These are phyloP conservation scores for Trichophyton benhamiae DNA, from an alignment of 2,329 filamentous ascomycete genomes.

Conservation along the genomic window DNA sequence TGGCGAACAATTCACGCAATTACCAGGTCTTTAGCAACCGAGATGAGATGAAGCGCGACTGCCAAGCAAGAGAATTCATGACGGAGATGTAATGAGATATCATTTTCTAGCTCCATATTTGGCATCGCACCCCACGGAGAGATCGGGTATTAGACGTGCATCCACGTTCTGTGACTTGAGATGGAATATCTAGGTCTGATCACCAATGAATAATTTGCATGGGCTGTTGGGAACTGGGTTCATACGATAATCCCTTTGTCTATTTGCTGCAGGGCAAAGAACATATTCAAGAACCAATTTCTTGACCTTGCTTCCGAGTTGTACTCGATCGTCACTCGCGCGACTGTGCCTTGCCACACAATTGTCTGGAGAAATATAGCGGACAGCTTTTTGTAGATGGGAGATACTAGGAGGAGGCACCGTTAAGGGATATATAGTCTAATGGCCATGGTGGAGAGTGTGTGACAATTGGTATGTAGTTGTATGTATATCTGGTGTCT, in stretches of 20 bases:
- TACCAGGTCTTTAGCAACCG: background rate
- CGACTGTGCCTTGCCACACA: too few species aligned
- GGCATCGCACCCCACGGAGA: background rate
- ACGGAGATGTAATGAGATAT: background rate
- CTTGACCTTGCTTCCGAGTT: too few species aligned
- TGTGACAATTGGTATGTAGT: background rate
- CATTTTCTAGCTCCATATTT: background rate
- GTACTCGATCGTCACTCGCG: too few species aligned
- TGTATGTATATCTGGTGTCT: background rate
- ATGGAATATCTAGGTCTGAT: background rate
- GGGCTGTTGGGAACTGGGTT: too few species aligned
- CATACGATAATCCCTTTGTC: too few species aligned
- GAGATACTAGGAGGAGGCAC: background rate
- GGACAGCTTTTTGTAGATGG: too few species aligned
- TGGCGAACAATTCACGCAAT: background rate
- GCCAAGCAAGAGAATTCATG: background rate
- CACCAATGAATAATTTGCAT: too few species aligned
- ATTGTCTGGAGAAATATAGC: too few species aligned
- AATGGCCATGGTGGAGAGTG: background rate
- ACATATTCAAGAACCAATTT: too few species aligned
- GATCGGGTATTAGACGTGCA: background rate
- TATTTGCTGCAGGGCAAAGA: too few species aligned
- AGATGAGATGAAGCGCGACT: background rate
- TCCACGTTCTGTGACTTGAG: background rate
- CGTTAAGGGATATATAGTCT: background rate